Evolutionary conservation across 768 basidiomycete species (phyloP).

Genomic region (Filobasidium wieringae): DNA sequence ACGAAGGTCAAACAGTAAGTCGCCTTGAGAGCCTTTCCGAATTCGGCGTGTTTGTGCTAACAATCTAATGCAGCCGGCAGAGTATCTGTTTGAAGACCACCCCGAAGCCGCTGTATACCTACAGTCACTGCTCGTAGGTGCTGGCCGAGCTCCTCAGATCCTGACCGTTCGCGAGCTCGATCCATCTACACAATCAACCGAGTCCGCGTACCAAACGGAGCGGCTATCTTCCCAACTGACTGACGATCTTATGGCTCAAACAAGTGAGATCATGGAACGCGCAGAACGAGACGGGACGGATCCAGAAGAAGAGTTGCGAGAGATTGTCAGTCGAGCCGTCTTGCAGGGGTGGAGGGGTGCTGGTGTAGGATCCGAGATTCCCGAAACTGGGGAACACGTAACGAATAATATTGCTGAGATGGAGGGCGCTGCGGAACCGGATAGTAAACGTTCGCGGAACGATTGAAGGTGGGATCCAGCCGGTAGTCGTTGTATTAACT

Average conservation of each 20-base stretch:
- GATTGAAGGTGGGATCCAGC: background rate
- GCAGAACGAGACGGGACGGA: slow-evolving; percentile 51
- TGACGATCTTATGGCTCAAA: slow-evolving; percentile 52
- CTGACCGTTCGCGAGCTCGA: background rate
- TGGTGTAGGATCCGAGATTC: background rate
- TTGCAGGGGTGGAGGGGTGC: slow-evolving; percentile 44
- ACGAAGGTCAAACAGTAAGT: slow-evolving; percentile 64
- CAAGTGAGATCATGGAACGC: slow-evolving; percentile 56
- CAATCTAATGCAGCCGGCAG: slow-evolving; percentile 21
- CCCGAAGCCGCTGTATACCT: slow-evolving; percentile 31
- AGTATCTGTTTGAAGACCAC: slow-evolving; percentile 30
- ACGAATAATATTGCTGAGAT: background rate
- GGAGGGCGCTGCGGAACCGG: background rate
- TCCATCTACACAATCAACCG: slow-evolving; percentile 25
- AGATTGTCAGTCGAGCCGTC: slow-evolving; percentile 54
- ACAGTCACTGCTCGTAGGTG: background rate
- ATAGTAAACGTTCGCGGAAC: slow-evolving; percentile 10
- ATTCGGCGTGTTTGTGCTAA: background rate
- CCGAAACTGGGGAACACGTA: background rate
- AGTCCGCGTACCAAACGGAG: slow-evolving; percentile 60
- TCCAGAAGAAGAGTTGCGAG: slow-evolving; percentile 53
- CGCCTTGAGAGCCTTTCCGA: background rate
- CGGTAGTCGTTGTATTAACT: too few species aligned
- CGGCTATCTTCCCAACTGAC: slow-evolving; percentile 59
- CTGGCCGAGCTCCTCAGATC: slow-evolving; percentile 4